Percentiles rank a stretch among this genome's conserved stretches.
Evolutionary conservation across 73 alveolate genomes (phyloP).

Genomic region (Paramecium pentaurelia): DNA sequence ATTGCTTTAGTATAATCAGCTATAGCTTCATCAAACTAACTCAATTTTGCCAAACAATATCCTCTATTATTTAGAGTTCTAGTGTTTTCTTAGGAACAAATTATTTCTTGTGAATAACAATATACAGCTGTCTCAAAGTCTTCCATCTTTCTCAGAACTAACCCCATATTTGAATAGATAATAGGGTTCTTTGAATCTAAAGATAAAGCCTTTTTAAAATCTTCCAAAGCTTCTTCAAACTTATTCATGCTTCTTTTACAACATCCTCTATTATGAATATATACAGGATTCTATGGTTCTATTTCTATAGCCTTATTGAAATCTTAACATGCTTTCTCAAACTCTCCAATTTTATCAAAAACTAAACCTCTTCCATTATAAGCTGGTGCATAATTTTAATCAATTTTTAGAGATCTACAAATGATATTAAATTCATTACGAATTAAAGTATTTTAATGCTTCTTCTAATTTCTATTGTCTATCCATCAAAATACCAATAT

Average conservation of each 20-base stretch:
- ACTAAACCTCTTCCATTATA: slow-evolving; percentile 97
- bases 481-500: slow-evolving; percentile 92
- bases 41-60: slow-evolving; percentile 93
- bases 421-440: not conserved
- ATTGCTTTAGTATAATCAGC: slow-evolving; percentile 88
- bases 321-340: slow-evolving; percentile 93
- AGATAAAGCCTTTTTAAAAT: slow-evolving; percentile 88
- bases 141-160: slow-evolving; percentile 94
- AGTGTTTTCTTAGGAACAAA: slow-evolving; percentile 67
- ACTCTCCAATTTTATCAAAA: slow-evolving; percentile 89
- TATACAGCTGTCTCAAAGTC: slow-evolving; percentile 87
- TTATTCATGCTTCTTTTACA: slow-evolving; percentile 92
- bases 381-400: slow-evolving; percentile 89
- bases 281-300: slow-evolving; percentile 90
- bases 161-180: slow-evolving; percentile 93
- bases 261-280: slow-evolving; percentile 98
- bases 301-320: slow-evolving; percentile 88
- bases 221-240: slow-evolving; percentile 83
- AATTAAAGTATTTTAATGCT: slow-evolving; percentile 90
- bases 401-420: slow-evolving; percentile 78
- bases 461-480: slow-evolving; percentile 80
- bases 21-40: slow-evolving; percentile 89
- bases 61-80: slow-evolving; percentile 96
- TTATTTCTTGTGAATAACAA: slow-evolving; percentile 86
- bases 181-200: slow-evolving; percentile 90